Evolutionary conservation across 345 rosid genomes (phyloP).

Genomic region (Anacardium occidentale): DNA sequence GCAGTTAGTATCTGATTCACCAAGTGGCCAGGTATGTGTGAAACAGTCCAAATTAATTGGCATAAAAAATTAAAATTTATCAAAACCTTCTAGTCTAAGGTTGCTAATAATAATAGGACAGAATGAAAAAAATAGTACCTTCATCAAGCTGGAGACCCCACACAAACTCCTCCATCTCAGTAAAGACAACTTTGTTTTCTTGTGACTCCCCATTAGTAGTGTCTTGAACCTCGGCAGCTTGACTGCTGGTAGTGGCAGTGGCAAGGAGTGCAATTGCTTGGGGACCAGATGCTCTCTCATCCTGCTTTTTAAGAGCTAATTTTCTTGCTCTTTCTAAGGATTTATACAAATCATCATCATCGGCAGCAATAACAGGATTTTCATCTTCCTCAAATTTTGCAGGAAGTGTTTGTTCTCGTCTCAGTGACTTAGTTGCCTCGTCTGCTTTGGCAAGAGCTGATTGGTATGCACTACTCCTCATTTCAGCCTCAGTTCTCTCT

Average conservation of each 20-base stretch:
- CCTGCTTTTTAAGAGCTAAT: conserved; percentile 75
- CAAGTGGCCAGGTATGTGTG: not conserved
- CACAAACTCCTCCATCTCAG: conserved; percentile 94
- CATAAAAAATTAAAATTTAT: not conserved
- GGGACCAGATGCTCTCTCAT: conserved; percentile 59
- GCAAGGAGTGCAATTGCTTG: conserved; percentile 74
- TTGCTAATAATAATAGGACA: not conserved
- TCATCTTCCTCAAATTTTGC: conserved; percentile 59
- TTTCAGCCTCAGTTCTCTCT: conserved; percentile 75
- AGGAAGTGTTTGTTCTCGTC: conserved; percentile 54
- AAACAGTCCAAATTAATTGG: not conserved
- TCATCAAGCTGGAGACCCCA: conserved; percentile 80
- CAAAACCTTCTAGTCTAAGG: not conserved
- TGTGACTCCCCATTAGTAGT: conserved; percentile 49
- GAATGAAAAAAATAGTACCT: conserved; percentile 41
- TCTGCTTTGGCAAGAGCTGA: conserved; percentile 81
- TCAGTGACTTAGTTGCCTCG: conserved; percentile 78
- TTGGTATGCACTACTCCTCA: conserved; percentile 70
- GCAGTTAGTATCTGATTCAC: not conserved
- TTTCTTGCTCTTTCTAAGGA: conserved; percentile 81
- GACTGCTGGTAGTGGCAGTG: conserved; percentile 37
- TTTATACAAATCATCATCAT: conserved; percentile 72
- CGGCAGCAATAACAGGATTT: conserved; percentile 58
- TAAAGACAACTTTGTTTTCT: conserved; percentile 81
- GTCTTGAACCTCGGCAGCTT: conserved; percentile 47